Conservation (phyloP, 352 stramenopile genomes). For the Phytophthora litchii region DNA sequence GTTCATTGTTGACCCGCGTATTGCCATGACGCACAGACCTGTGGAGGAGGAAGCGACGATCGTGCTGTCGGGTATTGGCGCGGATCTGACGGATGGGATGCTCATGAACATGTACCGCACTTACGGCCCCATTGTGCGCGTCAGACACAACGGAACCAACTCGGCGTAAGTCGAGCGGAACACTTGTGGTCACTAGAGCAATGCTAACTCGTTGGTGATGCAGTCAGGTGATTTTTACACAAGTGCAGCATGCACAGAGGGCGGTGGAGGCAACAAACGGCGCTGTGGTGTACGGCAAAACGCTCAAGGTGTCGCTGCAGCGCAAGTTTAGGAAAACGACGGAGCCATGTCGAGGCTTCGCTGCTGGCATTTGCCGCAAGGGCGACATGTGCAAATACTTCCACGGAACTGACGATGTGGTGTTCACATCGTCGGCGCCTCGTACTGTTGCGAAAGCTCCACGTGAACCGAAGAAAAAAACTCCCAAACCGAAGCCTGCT, state of each 20-base stretch:
- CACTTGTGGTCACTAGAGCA: no score
- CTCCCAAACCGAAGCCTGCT: conserved; percentile 1
- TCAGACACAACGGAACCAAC: conserved; percentile 51
- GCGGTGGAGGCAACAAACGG: conserved; percentile 52
- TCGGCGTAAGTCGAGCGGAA: conserved; percentile 49
- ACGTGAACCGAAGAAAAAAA: conserved; percentile 13
- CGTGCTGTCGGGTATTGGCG: conserved; percentile 56
- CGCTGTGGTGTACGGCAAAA: conserved; percentile 60
- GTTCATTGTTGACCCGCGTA: conserved; percentile 15
- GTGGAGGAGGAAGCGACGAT: conserved; percentile 38
- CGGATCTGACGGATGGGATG: conserved; percentile 37
- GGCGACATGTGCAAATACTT: conserved; percentile 76
- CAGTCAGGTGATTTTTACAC: conserved; percentile 52
- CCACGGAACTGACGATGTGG: conserved; percentile 29
- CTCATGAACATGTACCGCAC: conserved; percentile 66
- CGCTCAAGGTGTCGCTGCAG: conserved; percentile 52
- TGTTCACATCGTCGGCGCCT: conserved; percentile 6
- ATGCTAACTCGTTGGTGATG: conserved; percentile 1
- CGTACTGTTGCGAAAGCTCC: not conserved
- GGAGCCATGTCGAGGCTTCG: conserved; percentile 57
- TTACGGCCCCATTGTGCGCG: conserved; percentile 62
- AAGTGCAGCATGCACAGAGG: conserved; percentile 37
- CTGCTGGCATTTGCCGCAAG: conserved; percentile 61
- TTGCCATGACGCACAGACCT: conserved; percentile 1
- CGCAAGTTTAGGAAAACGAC: conserved; percentile 45